Percentiles rank a stretch among this genome's conserved stretches.
These are phyloP conservation scores for Rhododendron vialii DNA, from an alignment of 148 eudicot species.

Conservation along the genomic window DNA sequence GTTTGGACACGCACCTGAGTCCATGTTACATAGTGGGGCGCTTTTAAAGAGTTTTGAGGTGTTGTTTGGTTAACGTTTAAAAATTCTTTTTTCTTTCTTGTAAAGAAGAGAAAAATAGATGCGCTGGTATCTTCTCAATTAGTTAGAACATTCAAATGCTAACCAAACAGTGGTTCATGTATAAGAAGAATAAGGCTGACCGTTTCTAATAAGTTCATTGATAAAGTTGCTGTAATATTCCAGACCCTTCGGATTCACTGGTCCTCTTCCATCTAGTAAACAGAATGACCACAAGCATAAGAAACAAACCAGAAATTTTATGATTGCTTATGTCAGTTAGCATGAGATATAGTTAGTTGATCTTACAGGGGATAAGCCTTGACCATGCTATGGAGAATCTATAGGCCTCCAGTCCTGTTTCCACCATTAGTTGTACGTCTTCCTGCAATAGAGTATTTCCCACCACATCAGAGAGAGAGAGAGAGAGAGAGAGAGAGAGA, in stretches of 20 bases:
- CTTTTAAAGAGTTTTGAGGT: neutral
- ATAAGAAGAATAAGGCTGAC: constrained; percentile 17
- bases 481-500: neutral
- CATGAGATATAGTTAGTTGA: neutral
- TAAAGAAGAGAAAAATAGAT: neutral
- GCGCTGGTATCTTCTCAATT: neutral
- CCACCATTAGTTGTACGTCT: constrained; percentile 56
- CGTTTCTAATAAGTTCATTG: constrained; percentile 45
- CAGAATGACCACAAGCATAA: neutral
- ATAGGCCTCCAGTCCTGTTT: constrained; percentile 58
- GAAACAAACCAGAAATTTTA: neutral
- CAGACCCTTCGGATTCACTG: constrained; percentile 44
- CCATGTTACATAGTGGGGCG: neutral
- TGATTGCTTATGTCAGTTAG: neutral
- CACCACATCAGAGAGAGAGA: neutral
- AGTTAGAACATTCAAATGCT: neutral
- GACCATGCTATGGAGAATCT: constrained; percentile 71
- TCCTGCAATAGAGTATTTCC: constrained; percentile 34
- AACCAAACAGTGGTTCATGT: constrained; percentile 7
- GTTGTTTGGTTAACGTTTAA: neutral
- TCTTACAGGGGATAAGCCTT: constrained; percentile 57
- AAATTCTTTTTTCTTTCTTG: neutral
- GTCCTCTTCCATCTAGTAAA: constrained; percentile 52
- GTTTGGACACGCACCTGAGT: neutral
- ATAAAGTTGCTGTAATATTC: constrained; percentile 52